phyloP scores from a whole-genome alignment of 768 basidiomycete species.

The Suillus decipiens region DNA sequence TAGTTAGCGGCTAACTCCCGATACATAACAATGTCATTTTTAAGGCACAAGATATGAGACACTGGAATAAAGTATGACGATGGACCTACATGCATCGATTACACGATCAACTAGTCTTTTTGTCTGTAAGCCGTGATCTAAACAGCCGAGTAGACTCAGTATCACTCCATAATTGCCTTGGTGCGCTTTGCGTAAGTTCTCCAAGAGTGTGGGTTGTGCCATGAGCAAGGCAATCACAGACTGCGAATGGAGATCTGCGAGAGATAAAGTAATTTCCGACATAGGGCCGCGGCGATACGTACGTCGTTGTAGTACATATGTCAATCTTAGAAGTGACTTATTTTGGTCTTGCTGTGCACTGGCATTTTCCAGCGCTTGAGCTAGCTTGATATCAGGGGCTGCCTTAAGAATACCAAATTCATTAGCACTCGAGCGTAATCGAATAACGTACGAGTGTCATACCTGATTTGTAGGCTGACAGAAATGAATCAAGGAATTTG shows the following conservation, averaged over 20 bases:
- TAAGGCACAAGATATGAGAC: not conserved
- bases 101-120: conserved; percentile 90
- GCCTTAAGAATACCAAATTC: conserved; percentile 24
- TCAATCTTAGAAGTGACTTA: conserved; percentile 73
- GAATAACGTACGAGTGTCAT: conserved; percentile 7
- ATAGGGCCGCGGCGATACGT: conserved; percentile 17
- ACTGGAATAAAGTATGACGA: not conserved
- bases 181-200: conserved; percentile 86
- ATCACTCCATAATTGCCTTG: conserved; percentile 92
- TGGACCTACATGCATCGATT: conserved; percentile 66
- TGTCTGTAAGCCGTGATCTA: conserved; percentile 83
- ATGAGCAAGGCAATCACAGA: conserved; percentile 86
- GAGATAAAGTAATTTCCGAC: not conserved
- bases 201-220: conserved; percentile 74
- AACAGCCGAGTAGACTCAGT: conserved; percentile 87
- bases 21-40: not conserved
- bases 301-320: conserved; percentile 83
- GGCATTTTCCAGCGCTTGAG: conserved; percentile 71
- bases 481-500: conserved; percentile 10
- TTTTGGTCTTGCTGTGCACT: conserved; percentile 80
- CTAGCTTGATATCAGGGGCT: conserved; percentile 59
- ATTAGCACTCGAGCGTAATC: conserved; percentile 15
- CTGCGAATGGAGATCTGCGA: conserved; percentile 68
- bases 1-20: conserved; percentile 12
- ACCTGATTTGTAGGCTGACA: conserved; percentile 33